Evolutionary conservation across 352 stramenopile genomes (phyloP), one percentile per base, ranked within the genome.

Genomic region (Globisporangium solare): DNA sequence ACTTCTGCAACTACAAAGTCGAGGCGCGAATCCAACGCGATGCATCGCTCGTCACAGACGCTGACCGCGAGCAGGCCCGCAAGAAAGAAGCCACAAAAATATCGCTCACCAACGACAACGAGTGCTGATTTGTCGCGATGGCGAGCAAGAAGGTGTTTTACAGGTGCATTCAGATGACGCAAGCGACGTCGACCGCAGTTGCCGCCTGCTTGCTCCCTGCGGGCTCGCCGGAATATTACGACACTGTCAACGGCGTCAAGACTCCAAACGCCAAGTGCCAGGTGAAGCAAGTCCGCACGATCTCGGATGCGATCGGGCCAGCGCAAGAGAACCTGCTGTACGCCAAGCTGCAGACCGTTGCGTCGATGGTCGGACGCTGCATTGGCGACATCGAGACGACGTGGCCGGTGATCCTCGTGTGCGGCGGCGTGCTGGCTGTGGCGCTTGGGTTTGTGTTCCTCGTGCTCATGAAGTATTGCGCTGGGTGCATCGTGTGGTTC

Each of bases 1-100:
- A 87, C 56, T 77, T 94, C 21, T 94, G 84, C 64, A 83, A 86
- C 54, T 88, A 93, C 54, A 61, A 94, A 41, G 77, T 71, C 31
- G 83, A 92, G 61, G 68, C 70, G 8, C 55, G 68, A 22, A 71
- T 94, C 21, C 57, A 69, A 40, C 60, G 43, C 6, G 76, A 86
- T 55, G 37, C 61, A 0, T 63, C 74, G 7, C 51, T 83, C 15
- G 62, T 45, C 10, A 89, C 56, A 0, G 78, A 86, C 6, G 53
- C 49, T 13, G 63, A 68, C 10, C 71, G 76, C 21, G 77, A 80
- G 47, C 31, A 67, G 0, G 76, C 71, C 20, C 78, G 83, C 10
- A 70, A 87, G 41, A 57, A 49, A 0, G 73, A 75, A 35, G 71
- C 80, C 12, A 60, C 56, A 12, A 74, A 67, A 27, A 27, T 27